Percentiles rank a stretch among this genome's conserved stretches.
These are phyloP conservation scores for Wallacemonas rigidus DNA, from an alignment of 208 protist genomes.

Conservation along the genomic window DNA sequence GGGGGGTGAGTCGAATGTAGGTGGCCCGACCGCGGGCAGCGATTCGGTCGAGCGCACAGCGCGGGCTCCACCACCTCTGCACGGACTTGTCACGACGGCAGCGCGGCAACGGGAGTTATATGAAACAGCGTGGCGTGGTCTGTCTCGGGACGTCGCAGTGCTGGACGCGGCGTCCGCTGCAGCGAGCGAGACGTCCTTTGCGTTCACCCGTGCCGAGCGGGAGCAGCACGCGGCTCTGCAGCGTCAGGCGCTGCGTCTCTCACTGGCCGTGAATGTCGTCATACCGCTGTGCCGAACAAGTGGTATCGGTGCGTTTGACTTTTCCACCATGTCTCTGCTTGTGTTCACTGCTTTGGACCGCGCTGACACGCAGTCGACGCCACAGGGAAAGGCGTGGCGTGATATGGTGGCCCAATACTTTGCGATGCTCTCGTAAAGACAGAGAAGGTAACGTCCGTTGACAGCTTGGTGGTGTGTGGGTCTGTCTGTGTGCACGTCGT, in stretches of 20 bases:
- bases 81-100: constrained; percentile 6
- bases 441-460: no score
- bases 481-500: no score
- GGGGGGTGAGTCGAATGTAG: not conserved
- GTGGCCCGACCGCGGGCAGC: no score
- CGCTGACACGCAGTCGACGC: constrained; percentile 13
- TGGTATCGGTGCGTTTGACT: constrained; percentile 55
- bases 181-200: not conserved
- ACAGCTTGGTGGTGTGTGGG: no score
- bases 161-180: not conserved
- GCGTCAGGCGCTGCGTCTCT: constrained; percentile 38
- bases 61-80: no score
- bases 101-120: not conserved
- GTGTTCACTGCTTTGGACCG: constrained; percentile 52
- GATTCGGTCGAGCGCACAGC: no score
- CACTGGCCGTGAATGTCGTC: constrained; percentile 65
- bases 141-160: not conserved
- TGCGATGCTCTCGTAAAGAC: constrained; percentile 24
- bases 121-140: not conserved
- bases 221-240: not conserved
- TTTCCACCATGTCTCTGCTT: constrained; percentile 57
- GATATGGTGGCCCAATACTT: constrained; percentile 55
- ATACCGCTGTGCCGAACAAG: constrained; percentile 51
- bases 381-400: constrained; percentile 42
- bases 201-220: not conserved